Percentiles rank a stretch among this genome's conserved stretches.
These are phyloP conservation scores for Citrus hindsii DNA, from an alignment of 345 rosid genomes.

Conservation along the genomic window DNA sequence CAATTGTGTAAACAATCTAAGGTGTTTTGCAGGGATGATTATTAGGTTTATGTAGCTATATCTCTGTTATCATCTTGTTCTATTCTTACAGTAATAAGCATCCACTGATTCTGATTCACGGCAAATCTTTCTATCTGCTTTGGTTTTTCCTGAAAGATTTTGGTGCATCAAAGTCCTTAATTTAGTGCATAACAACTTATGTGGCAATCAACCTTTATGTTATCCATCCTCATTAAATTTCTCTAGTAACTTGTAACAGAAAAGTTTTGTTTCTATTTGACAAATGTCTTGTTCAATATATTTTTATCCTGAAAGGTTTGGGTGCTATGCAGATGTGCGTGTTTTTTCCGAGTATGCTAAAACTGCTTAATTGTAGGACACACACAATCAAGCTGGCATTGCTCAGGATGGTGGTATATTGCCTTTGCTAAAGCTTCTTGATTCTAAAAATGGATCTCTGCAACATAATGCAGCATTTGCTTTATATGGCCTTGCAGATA, in stretches of 20 bases:
- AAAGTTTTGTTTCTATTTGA: not conserved
- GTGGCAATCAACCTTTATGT: not conserved
- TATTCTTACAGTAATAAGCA: not conserved
- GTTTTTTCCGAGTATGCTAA: not conserved
- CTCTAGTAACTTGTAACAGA: not conserved
- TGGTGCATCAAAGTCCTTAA: not conserved
- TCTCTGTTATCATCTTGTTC: not conserved
- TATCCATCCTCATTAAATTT: not conserved
- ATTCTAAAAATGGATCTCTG: conserved; percentile 49
- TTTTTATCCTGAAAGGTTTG: not conserved
- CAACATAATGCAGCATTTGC: conserved; percentile 82
- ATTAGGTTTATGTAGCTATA: not conserved
- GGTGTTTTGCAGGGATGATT: not conserved
- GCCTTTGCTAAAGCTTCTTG: conserved; percentile 57
- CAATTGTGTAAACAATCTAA: not conserved
- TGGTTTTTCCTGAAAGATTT: not conserved
- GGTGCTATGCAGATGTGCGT: not conserved
- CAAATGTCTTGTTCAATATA: not conserved
- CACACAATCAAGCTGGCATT: conserved; percentile 85
- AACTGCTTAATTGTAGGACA: conserved; percentile 37
- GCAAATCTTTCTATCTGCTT: not conserved
- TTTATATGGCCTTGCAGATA: conserved; percentile 74
- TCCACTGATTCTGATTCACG: not conserved
- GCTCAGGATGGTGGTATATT: conserved; percentile 59
- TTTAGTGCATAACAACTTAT: not conserved